These are phyloP conservation scores for Sphagnum tenellum DNA, from an alignment of 225 moss, liverwort and hornwort species.

Conservation along the genomic window DNA sequence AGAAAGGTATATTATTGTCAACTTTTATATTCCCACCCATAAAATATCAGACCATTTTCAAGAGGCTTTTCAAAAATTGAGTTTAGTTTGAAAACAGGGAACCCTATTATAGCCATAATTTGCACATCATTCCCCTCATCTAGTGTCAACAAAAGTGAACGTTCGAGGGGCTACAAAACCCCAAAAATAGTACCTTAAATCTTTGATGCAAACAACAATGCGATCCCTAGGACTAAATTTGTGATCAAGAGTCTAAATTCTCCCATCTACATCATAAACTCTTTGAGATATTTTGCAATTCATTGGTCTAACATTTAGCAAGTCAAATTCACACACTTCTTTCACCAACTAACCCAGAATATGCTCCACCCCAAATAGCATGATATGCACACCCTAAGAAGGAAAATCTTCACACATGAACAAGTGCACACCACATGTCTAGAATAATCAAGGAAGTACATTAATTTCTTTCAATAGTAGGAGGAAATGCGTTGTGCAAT, in stretches of 20 bases:
- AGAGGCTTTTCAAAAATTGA: too few species aligned
- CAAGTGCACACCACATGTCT: background rate
- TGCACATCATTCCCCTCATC: too few species aligned
- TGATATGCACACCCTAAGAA: conserved; percentile 57
- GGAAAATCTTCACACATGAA: background rate
- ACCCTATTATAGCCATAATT: too few species aligned
- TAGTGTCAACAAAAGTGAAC: too few species aligned
- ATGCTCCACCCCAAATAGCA: conserved; percentile 64
- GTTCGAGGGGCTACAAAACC: too few species aligned
- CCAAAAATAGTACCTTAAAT: conserved; percentile 49
- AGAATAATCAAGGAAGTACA: too few species aligned
- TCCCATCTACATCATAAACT: conserved; percentile 29
- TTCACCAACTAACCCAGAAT: conserved; percentile 64
- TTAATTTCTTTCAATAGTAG: too few species aligned
- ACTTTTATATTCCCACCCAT: background rate
- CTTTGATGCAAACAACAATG: conserved; percentile 45
- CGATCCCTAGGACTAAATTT: conserved; percentile 49
- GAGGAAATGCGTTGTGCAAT: too few species aligned
- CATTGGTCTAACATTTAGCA: conserved; percentile 75
- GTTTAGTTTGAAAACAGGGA: too few species aligned
- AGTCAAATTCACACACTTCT: conserved; percentile 74
- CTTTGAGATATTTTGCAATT: conserved; percentile 67
- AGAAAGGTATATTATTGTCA: background rate
- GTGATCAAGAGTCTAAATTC: conserved; percentile 21
- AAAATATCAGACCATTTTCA: too few species aligned